phyloP scores from a whole-genome alignment of 805 yeast species.

The Yarrowia deformans region DNA sequence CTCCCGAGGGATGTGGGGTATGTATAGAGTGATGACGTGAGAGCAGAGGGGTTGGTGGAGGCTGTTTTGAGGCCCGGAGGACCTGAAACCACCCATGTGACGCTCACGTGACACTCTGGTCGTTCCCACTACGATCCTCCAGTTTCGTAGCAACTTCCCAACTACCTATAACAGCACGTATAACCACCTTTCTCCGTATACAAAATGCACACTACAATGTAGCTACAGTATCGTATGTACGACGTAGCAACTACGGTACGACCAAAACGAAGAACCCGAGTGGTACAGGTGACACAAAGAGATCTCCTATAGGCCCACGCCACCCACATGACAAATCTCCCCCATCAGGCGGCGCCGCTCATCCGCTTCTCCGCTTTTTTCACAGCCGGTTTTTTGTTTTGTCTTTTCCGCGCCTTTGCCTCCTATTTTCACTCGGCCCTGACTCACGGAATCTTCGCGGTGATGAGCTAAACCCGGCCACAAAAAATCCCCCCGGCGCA shows the following conservation, averaged over 20 bases:
- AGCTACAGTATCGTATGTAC: no score
- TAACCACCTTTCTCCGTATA: no score
- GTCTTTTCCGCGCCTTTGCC: constrained; percentile 10
- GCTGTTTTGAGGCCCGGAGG: background rate
- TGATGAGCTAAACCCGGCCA: constrained; percentile 22
- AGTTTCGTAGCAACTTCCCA: no score
- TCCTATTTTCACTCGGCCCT: constrained; percentile 35
- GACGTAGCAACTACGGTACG: no score
- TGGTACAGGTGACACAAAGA: background rate
- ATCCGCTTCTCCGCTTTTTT: constrained; percentile 17
- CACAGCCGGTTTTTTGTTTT: background rate
- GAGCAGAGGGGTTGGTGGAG: background rate
- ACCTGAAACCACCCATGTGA: no score
- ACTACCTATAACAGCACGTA: no score
- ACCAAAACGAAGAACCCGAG: no score
- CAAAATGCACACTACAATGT: no score
- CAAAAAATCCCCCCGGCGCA: constrained; percentile 28
- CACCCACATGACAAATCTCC: background rate
- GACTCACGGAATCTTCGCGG: constrained; percentile 29
- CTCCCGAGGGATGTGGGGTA: constrained; percentile 33
- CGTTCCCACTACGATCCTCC: no score
- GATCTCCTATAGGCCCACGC: background rate
- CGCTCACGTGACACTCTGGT: no score
- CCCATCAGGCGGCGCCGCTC: constrained; percentile 7
- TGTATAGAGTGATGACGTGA: background rate